Evolutionary conservation across 202 grass and related monocot genomes (phyloP).

Genomic region (Bolboschoenoplectus hybrid): DNA sequence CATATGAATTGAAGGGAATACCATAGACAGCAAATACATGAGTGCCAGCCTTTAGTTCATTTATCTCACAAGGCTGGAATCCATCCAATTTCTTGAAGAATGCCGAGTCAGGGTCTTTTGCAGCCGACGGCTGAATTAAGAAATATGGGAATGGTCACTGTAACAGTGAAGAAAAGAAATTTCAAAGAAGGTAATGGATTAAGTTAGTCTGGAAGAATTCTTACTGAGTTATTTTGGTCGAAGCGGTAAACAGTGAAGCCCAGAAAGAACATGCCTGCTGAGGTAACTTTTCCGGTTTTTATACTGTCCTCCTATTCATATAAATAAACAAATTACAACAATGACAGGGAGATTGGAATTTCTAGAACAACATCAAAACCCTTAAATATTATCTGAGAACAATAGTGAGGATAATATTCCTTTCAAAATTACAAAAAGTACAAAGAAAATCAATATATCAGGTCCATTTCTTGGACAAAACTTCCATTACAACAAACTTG

Average conservation of each 20-base stretch:
- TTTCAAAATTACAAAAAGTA: conserved; percentile 30
- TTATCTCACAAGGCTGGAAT: conserved; percentile 97
- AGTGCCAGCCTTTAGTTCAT: conserved; percentile 90
- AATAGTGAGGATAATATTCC: conserved; percentile 22
- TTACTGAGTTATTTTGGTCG: conserved; percentile 73
- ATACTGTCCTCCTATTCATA: conserved; percentile 74
- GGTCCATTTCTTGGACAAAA: conserved; percentile 11
- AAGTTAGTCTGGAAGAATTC: conserved; percentile 38
- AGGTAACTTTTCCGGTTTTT: conserved; percentile 87
- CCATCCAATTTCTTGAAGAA: conserved; percentile 99
- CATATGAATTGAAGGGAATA: conserved; percentile 44
- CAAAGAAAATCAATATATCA: conserved; percentile 21
- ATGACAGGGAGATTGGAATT: conserved; percentile 38
- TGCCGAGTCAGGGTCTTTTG: conserved; percentile 80
- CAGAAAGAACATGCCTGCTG: conserved; percentile 98
- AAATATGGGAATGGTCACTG: neutral
- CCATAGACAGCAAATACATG: conserved; percentile 96
- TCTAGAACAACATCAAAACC: conserved; percentile 37
- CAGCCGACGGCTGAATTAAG: conserved; percentile 56
- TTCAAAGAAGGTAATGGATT: conserved; percentile 33
- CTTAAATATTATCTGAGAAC: conserved; percentile 34
- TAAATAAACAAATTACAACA: conserved; percentile 19
- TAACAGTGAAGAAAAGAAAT: conserved; percentile 32
- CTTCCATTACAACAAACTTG: neutral
- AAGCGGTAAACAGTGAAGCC: conserved; percentile 94